Percentiles rank a stretch among this genome's conserved stretches.
Conservation (phyloP, 2,329 filamentous ascomycete species). For the Paecilomyces sp. region DNA sequence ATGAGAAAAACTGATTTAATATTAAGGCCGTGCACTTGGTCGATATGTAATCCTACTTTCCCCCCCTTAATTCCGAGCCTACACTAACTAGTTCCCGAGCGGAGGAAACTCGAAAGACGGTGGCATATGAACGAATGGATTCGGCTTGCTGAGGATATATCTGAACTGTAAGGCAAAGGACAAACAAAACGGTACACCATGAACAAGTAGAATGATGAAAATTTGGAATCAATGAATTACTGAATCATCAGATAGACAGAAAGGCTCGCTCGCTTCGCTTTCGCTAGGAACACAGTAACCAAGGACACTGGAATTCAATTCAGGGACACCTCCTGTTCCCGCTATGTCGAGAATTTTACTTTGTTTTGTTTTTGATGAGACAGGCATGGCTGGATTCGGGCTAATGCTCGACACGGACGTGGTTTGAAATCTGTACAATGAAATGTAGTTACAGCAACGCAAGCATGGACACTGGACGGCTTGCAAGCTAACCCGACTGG, state of each 20-base stretch:
- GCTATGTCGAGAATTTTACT: neutral
- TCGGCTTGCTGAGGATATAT: neutral
- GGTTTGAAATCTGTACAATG: neutral
- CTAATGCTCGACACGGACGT: neutral
- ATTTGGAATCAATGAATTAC: neutral
- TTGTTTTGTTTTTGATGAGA: neutral
- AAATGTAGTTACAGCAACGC: neutral
- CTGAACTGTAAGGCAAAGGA: conserved; percentile 1
- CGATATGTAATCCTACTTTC: neutral
- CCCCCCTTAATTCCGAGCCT: too few relatives aligned
- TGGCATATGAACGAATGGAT: neutral
- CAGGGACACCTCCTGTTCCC: neutral
- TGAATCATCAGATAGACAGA: neutral
- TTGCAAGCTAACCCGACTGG: neutral
- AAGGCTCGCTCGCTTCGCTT: neutral
- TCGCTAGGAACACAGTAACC: neutral
- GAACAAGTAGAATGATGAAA: neutral
- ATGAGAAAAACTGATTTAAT: neutral
- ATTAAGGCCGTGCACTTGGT: neutral
- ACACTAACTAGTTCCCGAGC: too few relatives aligned
- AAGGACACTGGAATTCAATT: neutral
- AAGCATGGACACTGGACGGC: neutral
- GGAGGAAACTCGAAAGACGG: too few relatives aligned
- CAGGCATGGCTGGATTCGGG: neutral
- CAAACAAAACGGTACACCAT: neutral